Percentiles rank a stretch among this genome's conserved stretches.
Conservation (phyloP, 164 flowering plant species). For the Santalum album region DNA sequence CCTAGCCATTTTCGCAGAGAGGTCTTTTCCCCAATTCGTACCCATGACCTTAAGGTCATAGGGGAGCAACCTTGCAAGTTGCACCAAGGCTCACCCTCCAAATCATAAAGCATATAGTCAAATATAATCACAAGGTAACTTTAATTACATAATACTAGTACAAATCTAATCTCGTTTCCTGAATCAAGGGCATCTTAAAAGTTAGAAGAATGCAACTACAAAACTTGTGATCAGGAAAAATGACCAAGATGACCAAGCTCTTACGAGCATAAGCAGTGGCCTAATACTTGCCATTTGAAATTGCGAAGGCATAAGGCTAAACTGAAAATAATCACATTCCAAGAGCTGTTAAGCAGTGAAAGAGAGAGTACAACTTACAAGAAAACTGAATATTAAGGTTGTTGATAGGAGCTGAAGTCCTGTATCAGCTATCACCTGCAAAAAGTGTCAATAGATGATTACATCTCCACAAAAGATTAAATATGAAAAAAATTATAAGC, state of each 20-base stretch:
- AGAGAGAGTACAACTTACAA: conserved; percentile 38
- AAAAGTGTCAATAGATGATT: conserved; percentile 4
- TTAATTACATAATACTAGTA: too few species aligned
- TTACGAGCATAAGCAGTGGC: neutral
- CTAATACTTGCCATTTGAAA: neutral
- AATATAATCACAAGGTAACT: too few species aligned
- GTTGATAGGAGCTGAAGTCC: conserved; percentile 78
- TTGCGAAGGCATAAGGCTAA: neutral
- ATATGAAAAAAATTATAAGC: neutral
- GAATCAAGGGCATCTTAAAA: too few species aligned
- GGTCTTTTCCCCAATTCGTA: too few species aligned
- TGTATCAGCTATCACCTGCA: conserved; percentile 67
- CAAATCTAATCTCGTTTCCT: too few species aligned
- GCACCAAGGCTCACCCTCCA: too few species aligned
- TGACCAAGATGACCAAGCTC: neutral
- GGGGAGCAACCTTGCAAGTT: too few species aligned
- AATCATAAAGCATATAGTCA: too few species aligned
- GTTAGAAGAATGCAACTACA: too few species aligned
- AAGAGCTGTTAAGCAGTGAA: neutral
- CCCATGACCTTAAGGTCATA: too few species aligned
- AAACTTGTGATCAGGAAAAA: too few species aligned
- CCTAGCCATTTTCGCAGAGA: too few species aligned
- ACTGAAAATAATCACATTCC: neutral
- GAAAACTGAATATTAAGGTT: conserved; percentile 53
- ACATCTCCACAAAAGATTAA: neutral